Percentiles rank a stretch among this genome's conserved stretches.
phyloP scores from a whole-genome alignment of 164 flowering plant genomes.

The Magnolia sinica region DNA sequence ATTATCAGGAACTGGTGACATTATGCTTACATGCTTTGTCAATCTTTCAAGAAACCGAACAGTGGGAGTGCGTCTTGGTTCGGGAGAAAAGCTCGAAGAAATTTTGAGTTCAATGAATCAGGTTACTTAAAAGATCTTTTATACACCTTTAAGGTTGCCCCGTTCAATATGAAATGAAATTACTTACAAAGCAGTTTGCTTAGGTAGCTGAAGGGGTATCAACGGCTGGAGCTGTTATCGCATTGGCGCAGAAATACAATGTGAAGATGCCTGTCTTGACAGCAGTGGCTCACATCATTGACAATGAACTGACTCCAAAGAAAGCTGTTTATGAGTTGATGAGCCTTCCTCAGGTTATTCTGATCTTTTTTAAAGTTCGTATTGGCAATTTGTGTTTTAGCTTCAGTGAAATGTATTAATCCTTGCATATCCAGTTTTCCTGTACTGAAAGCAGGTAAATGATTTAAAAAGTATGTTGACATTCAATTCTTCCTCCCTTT shows the following conservation, averaged over 20 bases:
- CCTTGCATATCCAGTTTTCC: neutral
- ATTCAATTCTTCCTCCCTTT: neutral
- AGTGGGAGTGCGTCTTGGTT: conserved; percentile 91
- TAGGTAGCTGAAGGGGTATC: conserved; percentile 99
- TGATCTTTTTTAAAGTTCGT: neutral
- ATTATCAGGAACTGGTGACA: conserved; percentile 92
- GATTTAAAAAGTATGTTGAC: neutral
- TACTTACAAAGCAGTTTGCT: neutral
- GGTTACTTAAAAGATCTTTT: conserved; percentile 33
- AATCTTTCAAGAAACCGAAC: conserved; percentile 92
- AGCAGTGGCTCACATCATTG: conserved; percentile 92
- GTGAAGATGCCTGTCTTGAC: conserved; percentile 95
- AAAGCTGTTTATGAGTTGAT: conserved; percentile 88
- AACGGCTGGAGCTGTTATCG: conserved; percentile 96
- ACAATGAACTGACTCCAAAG: conserved; percentile 83
- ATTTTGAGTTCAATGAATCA: conserved; percentile 86
- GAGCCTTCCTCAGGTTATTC: conserved; percentile 86
- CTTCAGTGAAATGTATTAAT: neutral
- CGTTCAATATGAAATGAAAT: conserved; percentile 1
- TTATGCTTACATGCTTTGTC: conserved; percentile 96
- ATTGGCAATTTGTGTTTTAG: neutral
- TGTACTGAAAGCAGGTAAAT: neutral
- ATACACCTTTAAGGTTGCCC: neutral
- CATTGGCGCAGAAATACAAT: conserved; percentile 90
- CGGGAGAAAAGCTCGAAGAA: conserved; percentile 90